phyloP scores from a whole-genome alignment of 768 basidiomycete species.

The Collybiopsis confluens region DNA sequence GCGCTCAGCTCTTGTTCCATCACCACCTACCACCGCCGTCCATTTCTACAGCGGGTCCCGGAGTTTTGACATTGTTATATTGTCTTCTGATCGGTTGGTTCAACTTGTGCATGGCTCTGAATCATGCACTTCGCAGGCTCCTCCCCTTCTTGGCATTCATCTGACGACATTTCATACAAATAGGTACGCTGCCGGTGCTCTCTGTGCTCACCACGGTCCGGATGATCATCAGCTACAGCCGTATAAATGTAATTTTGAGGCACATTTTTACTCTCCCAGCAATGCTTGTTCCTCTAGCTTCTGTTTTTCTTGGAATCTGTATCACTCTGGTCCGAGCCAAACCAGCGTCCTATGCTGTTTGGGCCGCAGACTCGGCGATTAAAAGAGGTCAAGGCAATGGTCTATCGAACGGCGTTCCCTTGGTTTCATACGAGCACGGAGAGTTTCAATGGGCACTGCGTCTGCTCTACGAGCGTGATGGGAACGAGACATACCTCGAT shows the following conservation, averaged over 20 bases:
- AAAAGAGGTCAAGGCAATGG: conserved; percentile 40
- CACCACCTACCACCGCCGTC: too few species aligned
- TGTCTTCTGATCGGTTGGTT: too few species aligned
- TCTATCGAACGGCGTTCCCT: conserved; percentile 25
- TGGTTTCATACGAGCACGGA: conserved; percentile 38
- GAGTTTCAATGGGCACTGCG: conserved; percentile 37
- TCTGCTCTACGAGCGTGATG: conserved; percentile 35
- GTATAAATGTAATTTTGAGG: not conserved
- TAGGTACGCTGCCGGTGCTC: too few species aligned
- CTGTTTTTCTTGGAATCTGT: not conserved
- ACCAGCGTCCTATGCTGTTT: conserved; percentile 36
- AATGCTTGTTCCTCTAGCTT: not conserved
- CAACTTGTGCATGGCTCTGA: too few species aligned
- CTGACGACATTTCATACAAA: too few species aligned
- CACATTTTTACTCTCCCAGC: too few species aligned
- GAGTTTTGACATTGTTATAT: too few species aligned
- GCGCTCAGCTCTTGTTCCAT: too few species aligned
- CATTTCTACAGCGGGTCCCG: too few species aligned
- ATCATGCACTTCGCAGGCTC: too few species aligned
- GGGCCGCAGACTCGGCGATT: conserved; percentile 44
- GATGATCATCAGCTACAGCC: not conserved
- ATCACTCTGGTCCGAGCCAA: conserved; percentile 16
- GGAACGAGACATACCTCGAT: conserved; percentile 36
- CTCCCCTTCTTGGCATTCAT: too few species aligned
- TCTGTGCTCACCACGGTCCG: not conserved